Evolutionary conservation across 805 yeast species (phyloP), one percentile per base, ranked within the genome.

Genomic region (Saccharomycopsis sp.): DNA sequence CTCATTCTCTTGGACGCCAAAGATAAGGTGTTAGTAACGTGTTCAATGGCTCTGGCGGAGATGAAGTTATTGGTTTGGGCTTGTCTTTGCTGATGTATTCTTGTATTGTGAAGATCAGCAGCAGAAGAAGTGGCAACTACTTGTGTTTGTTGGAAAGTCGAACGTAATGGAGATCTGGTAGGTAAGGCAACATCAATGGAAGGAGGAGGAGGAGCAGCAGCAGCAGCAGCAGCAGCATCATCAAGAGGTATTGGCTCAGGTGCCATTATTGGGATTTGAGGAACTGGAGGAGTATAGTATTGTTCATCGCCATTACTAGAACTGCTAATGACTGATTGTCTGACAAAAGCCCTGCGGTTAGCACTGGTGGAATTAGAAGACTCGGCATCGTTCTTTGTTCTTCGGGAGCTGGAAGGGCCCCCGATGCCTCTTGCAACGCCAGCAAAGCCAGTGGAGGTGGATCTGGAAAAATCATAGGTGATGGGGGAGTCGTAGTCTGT

Each of bases 391-490:
- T n/a, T n/a, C n/a, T n/a, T n/a, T n/a, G n/a, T n/a, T n/a, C n/a
- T n/a, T n/a, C n/a, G n/a, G n/a, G n/a, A n/a, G n/a, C n/a, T n/a
- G n/a, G n/a, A n/a, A n/a, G n/a, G n/a, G n/a, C n/a, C n/a, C n/a
- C n/a, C n/a, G n/a, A n/a, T n/a, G n/a, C n/a, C n/a, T n/a, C n/a
- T n/a, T n/a, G n/a, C n/a, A n/a, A n/a, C n/a, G n/a, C n/a, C n/a
- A n/a, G n/a, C n/a, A n/a, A n/a, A n/a, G n/a, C n/a, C n/a, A n/a
- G n/a, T n/a, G n/a, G n/a, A n/a, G n/a, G n/a, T n/a, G n/a, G n/a
- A n/a, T n/a, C 35, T 23, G n/a, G 45, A 34, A 25, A 42, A 42
- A 7, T 38, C 39, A 19, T 42, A 42, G 17, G 39, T 34, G 26
- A 42, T 42, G 10, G 46, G 46, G 16, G 39, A 34, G 7, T 42